These are phyloP conservation scores for Solanum lignicaule DNA, from an alignment of 257 asterid genomes.

Conservation along the genomic window DNA sequence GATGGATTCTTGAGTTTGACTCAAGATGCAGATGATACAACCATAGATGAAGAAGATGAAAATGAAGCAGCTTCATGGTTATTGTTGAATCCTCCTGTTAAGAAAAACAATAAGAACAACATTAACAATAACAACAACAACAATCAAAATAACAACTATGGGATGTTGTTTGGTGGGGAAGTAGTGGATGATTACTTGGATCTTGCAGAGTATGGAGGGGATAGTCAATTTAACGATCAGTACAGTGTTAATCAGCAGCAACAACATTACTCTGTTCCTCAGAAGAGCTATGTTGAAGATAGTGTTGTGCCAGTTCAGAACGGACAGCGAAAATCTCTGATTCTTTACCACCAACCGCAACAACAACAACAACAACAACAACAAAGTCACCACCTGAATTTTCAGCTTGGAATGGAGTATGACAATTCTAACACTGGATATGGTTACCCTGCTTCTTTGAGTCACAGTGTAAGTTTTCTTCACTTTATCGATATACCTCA, in stretches of 20 bases:
- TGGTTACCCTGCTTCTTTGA: constrained; percentile 27
- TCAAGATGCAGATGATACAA: constrained; percentile 15
- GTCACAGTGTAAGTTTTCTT: constrained; percentile 42
- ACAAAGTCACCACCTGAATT: constrained; percentile 14
- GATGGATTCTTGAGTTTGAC: constrained; percentile 20
- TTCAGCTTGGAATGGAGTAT: constrained; percentile 32
- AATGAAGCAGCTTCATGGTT: constrained; percentile 77
- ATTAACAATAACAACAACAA: background rate
- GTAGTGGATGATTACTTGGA: constrained; percentile 49
- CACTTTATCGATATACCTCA: background rate
- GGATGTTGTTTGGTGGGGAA: constrained; percentile 26
- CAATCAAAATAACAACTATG: constrained; percentile 5
- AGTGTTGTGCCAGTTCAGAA: constrained; percentile 39
- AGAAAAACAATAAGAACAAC: constrained; percentile 11
- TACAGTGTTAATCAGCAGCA: constrained; percentile 21
- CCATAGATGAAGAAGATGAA: constrained; percentile 34
- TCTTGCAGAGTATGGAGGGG: constrained; percentile 35
- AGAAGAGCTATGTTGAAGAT: constrained; percentile 36
- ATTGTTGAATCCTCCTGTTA: constrained; percentile 34
- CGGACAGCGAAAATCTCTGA: constrained; percentile 6
- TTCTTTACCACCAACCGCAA: constrained; percentile 4
- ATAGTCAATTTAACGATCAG: constrained; percentile 22
- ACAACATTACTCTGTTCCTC: constrained; percentile 14
- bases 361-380: background rate
- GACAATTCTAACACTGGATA: constrained; percentile 26